Evolutionary conservation across 2,329 filamentous ascomycete genomes (phyloP), one percentile per base, ranked within the genome.

Genomic region (Aulographum hederae): DNA sequence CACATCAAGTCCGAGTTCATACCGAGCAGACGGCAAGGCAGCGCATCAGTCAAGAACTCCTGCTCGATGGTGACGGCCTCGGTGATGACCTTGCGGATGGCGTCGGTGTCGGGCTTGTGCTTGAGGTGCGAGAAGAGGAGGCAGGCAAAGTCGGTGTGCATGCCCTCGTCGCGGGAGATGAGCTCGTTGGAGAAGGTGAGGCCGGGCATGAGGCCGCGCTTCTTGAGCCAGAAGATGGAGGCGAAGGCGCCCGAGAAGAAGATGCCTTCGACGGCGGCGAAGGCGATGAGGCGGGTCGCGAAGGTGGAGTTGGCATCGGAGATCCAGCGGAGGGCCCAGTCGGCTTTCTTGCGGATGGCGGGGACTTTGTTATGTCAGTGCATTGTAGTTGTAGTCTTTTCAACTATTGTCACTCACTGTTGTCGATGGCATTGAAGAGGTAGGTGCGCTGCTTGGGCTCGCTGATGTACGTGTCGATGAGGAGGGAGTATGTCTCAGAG

Each of bases 181-280:
- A 98, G 78, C 67, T 98, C 89, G 66, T 98, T 98, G 55, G 89
- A 95, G 67, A 98, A 98, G 45, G 89, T 95, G 39, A 98, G 70
- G 46, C 89, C 89, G 30, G 89, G 79, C 89, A 98, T 98, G 44
- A 98, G 74, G 45, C 89, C 89, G 56, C 91, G 89, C 77, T 98
- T 98, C 80, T 95, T 98, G 51, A 98, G 69, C 89, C 89, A 98
- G 71, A 98, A 98, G 63, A 98, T 95, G 43, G 89, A 91, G 3
- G 89, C 89, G 49, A 98, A 98, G 16, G 89, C 92, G 41, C 89
- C 89, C 46, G 78, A 89, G 74, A 98, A 98, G 76, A 98, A 98
- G 64, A 98, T 98, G 53, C 89, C 89, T 65, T 98, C 89, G 33
- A 98, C 85, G 28, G 89, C 89, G 41, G 89, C 89, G 47, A 98